phyloP scores from a whole-genome alignment of 1,284 basidiomycete genomes.

The Irpex sp. region DNA sequence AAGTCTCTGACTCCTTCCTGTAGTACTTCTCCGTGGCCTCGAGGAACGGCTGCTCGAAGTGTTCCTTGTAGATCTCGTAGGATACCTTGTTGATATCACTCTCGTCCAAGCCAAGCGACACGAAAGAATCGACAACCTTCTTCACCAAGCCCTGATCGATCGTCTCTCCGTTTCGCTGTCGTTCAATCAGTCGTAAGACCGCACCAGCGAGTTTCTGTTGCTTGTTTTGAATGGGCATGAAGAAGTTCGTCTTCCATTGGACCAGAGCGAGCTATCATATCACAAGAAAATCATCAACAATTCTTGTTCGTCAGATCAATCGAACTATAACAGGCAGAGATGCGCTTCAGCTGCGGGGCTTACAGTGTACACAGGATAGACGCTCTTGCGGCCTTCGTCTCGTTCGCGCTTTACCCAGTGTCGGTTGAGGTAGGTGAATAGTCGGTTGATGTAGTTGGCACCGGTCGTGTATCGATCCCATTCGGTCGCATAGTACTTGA shows the following conservation, averaged over 20 bases:
- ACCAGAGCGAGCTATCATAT: slow-evolving; percentile 80
- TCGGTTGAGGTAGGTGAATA: slow-evolving; percentile 97
- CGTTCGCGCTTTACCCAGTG: slow-evolving; percentile 99
- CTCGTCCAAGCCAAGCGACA: slow-evolving; percentile 93
- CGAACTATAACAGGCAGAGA: not conserved
- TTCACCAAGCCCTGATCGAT: slow-evolving; percentile 95
- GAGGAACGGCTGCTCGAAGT: slow-evolving; percentile 91
- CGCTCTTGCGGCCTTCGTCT: slow-evolving; percentile 94
- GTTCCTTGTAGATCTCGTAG: slow-evolving; percentile 91
- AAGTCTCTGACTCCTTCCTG: slow-evolving; percentile 85
- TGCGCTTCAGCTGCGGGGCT: slow-evolving; percentile 27
- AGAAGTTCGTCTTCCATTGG: slow-evolving; percentile 94
- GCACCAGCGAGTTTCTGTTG: slow-evolving; percentile 84
- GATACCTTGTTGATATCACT: slow-evolving; percentile 89
- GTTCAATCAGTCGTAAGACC: slow-evolving; percentile 85
- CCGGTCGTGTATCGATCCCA: slow-evolving; percentile 98
- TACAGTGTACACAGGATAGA: slow-evolving; percentile 96
- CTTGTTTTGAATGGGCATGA: slow-evolving; percentile 82
- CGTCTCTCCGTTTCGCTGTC: slow-evolving; percentile 91
- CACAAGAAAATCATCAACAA: not conserved
- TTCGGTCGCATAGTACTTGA: slow-evolving; percentile 89
- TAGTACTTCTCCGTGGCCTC: slow-evolving; percentile 90
- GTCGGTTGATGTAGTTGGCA: slow-evolving; percentile 92
- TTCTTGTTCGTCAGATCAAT: not conserved
- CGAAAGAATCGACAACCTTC: slow-evolving; percentile 95